A percentile compares a stretch with the other conserved stretches of the same genome.
Evolutionary conservation across 306 rosid genomes (phyloP).

Genomic region (Pachyrhizus erosus): DNA sequence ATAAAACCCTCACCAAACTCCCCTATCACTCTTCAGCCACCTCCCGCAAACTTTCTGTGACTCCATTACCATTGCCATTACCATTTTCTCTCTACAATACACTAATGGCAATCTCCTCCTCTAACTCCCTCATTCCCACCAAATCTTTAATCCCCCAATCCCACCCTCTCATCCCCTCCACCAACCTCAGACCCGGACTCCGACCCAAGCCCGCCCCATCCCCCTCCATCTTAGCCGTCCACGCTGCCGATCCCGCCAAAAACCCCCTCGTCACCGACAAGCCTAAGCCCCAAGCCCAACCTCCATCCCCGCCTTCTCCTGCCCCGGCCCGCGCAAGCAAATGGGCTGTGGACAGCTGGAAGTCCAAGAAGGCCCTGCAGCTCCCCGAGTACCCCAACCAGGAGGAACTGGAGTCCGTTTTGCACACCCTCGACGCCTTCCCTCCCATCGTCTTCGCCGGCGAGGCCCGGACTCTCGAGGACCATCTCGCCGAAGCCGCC

Average conservation of each 20-base stretch:
- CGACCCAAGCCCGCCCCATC: conserved; percentile 31
- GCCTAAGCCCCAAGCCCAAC: conserved; percentile 31
- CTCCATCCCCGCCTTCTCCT: conserved; percentile 32
- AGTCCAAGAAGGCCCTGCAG: conserved; percentile 82
- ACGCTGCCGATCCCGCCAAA: conserved; percentile 89
- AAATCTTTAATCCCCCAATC: conserved; percentile 55
- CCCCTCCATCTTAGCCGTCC: conserved; percentile 63
- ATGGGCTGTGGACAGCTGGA: conserved; percentile 85
- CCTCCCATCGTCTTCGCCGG: conserved; percentile 99
- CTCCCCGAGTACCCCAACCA: conserved; percentile 83
- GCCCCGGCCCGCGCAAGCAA: conserved; percentile 44
- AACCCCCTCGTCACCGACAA: conserved; percentile 71
- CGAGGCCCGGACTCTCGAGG: conserved; percentile 88
- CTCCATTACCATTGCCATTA: background rate
- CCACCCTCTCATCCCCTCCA: conserved; percentile 43
- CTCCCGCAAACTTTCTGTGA: background rate
- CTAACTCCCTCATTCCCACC: conserved; percentile 57
- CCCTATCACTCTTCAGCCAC: conserved; percentile 34
- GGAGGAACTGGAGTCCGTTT: conserved; percentile 76
- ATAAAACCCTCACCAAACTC: conserved; percentile 43
- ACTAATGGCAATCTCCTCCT: conserved; percentile 62
- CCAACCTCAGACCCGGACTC: conserved; percentile 45
- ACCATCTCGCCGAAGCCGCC: conserved; percentile 77
- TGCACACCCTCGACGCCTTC: conserved; percentile 76
- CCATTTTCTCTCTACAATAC: too few species aligned